phyloP scores from a whole-genome alignment of 495 filamentous ascomycete species.

The Xylaria cubensis region DNA sequence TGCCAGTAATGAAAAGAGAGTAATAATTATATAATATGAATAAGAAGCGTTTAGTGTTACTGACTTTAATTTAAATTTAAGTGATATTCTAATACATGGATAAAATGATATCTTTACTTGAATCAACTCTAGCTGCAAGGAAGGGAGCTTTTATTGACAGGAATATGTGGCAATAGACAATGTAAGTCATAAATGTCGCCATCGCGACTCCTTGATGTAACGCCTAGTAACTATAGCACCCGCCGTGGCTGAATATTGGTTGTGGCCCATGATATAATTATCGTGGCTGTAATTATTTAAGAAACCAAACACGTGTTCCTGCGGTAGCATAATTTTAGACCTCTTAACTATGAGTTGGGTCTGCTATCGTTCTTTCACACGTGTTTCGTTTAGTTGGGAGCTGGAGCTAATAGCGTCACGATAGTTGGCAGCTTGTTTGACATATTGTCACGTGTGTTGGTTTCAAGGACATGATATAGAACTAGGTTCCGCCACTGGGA shows the following conservation, averaged over 20 bases:
- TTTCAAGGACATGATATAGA: no score
- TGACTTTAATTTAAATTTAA: background rate
- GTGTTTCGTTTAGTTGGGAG: background rate
- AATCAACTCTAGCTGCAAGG: background rate
- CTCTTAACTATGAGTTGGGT: background rate
- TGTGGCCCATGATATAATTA: background rate
- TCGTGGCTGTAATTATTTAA: background rate
- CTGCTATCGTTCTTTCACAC: background rate
- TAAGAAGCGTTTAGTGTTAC: background rate
- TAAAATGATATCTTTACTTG: background rate
- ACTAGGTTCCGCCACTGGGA: no score
- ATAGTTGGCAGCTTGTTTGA: background rate
- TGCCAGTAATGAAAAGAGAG: background rate
- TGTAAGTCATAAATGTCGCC: background rate
- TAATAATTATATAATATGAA: background rate
- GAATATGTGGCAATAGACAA: background rate
- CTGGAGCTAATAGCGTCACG: background rate
- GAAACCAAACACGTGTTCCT: background rate
- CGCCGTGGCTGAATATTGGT: background rate
- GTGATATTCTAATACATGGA: background rate
- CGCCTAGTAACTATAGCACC: background rate
- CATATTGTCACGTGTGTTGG: no score
- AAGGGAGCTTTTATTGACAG: background rate
- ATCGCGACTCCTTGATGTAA: background rate
- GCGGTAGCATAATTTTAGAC: background rate